phyloP scores from a whole-genome alignment of 2,329 filamentous ascomycete genomes.

The Aspergillus sp. region DNA sequence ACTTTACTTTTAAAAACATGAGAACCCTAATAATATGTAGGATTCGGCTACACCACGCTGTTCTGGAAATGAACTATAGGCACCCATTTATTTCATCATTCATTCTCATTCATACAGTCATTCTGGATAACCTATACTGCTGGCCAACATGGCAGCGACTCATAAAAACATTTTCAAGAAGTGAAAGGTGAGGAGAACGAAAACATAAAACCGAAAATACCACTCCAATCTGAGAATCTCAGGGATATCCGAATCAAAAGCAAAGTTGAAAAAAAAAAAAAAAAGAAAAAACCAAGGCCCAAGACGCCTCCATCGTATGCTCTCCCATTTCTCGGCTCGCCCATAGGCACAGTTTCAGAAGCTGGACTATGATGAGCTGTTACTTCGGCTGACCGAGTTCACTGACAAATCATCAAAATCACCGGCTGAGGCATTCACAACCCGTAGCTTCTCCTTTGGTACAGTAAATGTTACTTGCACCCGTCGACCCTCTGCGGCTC shows the following conservation, averaged over 20 bases:
- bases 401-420: slow-evolving; percentile 35
- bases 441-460: slow-evolving; percentile 77
- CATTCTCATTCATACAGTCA: slow-evolving; percentile 12
- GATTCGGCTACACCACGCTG: neutral
- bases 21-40: neutral
- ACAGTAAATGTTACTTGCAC: slow-evolving; percentile 93
- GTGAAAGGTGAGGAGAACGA: neutral
- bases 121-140: slow-evolving; percentile 2
- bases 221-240: neutral
- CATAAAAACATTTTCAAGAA: slow-evolving; percentile 1
- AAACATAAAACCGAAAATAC: slow-evolving; percentile 8
- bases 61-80: neutral
- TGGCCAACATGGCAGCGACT: slow-evolving; percentile 1
- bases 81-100: slow-evolving; percentile 7
- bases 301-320: neutral
- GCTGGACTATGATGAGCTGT: slow-evolving; percentile 14
- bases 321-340: too few relatives aligned
- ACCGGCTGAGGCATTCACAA: slow-evolving; percentile 73
- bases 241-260: slow-evolving; percentile 1
- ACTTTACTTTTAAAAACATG: neutral
- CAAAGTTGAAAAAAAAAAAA: neutral
- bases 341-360: neutral
- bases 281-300: neutral
- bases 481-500: slow-evolving; percentile 66
- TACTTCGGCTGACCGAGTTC: slow-evolving; percentile 26